A percentile compares a stretch with the other conserved stretches of the same genome.
These are phyloP conservation scores for Saccharomyces hybrid DNA, from an alignment of 1,139 yeast species.

Conservation along the genomic window DNA sequence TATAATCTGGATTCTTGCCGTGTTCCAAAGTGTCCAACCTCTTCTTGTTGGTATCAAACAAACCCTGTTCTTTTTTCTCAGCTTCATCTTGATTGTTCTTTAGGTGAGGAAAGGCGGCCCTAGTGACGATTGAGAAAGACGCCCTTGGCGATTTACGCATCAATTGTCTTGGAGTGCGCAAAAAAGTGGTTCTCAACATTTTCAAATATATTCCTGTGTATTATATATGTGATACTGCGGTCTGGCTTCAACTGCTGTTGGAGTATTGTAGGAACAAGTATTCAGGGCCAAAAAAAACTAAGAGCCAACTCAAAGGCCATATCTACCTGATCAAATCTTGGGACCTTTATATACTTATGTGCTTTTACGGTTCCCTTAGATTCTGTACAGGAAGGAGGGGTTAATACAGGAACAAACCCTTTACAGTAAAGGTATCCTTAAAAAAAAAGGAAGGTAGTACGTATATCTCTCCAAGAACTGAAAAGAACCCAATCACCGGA, in stretches of 20 bases:
- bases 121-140: neutral
- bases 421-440: neutral
- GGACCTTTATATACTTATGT: neutral
- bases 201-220: neutral
- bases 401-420: neutral
- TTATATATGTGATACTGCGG: too few species aligned
- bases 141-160: neutral
- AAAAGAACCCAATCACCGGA: neutral
- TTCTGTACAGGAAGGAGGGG: neutral
- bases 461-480: neutral
- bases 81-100: slow-evolving; percentile 15
- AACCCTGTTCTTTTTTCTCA: slow-evolving; percentile 21
- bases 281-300: too few species aligned
- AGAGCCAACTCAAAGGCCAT: neutral
- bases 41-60: slow-evolving; percentile 24
- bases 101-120: slow-evolving; percentile 5
- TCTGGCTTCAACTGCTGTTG: too few species aligned
- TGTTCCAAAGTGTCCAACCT: slow-evolving; percentile 25
- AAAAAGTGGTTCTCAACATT: neutral
- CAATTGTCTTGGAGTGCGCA: neutral
- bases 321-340: neutral
- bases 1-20: slow-evolving; percentile 11
- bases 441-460: neutral
- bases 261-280: too few species aligned
- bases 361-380: neutral